phyloP scores from a whole-genome alignment of 2,329 filamentous ascomycete species.

The Colletotrichum shisoi region DNA sequence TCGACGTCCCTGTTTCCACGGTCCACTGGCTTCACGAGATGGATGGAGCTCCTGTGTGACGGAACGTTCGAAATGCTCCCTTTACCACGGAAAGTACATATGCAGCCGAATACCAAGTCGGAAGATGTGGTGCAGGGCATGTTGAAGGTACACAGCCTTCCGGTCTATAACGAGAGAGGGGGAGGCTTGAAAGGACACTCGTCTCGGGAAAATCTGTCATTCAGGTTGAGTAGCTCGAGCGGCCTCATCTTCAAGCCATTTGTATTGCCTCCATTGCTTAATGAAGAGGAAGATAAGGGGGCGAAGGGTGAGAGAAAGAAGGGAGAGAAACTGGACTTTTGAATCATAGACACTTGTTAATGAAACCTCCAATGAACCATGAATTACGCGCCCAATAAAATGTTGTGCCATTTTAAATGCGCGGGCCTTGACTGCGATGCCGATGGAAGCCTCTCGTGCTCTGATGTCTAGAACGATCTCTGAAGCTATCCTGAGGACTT shows the following conservation, averaged over 20 bases:
- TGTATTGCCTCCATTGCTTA: slow-evolving; percentile 82
- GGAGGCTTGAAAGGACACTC: slow-evolving; percentile 74
- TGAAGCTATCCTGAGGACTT: neutral
- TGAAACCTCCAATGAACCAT: neutral
- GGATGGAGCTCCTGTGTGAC: slow-evolving; percentile 85
- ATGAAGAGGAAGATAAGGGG: slow-evolving; percentile 64
- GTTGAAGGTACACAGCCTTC: slow-evolving; percentile 81
- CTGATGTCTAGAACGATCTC: neutral
- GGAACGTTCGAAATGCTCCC: slow-evolving; percentile 85
- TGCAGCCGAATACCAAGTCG: slow-evolving; percentile 58
- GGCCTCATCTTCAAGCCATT: slow-evolving; percentile 88
- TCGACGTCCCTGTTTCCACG: slow-evolving; percentile 83
- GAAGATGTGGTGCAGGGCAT: slow-evolving; percentile 87
- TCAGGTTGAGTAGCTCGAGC: slow-evolving; percentile 80
- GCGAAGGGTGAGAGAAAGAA: slow-evolving; percentile 64
- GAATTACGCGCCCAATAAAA: neutral
- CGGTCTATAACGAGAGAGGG: slow-evolving; percentile 86
- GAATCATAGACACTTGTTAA: slow-evolving; percentile 40
- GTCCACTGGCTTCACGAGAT: slow-evolving; percentile 76
- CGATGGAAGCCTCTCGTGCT: neutral
- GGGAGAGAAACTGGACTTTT: slow-evolving; percentile 76
- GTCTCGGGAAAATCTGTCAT: slow-evolving; percentile 85
- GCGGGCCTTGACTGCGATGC: too few species aligned
- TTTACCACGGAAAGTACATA: slow-evolving; percentile 64
- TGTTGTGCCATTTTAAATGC: neutral